phyloP scores from a whole-genome alignment of 805 yeast genomes.

The Saturnispora serradocipensis region DNA sequence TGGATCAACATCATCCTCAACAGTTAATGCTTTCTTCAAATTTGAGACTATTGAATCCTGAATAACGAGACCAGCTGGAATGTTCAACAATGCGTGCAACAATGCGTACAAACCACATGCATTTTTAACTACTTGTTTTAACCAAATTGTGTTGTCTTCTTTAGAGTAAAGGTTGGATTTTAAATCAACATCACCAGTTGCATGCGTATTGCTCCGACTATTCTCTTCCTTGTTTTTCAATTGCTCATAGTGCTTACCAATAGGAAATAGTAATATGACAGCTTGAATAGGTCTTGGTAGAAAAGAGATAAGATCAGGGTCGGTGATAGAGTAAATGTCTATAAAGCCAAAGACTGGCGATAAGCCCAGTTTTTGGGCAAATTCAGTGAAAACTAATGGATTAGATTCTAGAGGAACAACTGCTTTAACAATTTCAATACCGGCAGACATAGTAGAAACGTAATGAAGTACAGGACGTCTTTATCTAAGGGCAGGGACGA shows the following conservation, averaged over 20 bases:
- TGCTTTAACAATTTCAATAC: conserved; percentile 17
- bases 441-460: background rate
- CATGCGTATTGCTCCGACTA: conserved; percentile 7
- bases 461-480: background rate
- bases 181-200: background rate
- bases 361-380: conserved; percentile 63
- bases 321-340: conserved; percentile 81
- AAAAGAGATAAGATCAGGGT: conserved; percentile 69
- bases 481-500: too few species aligned
- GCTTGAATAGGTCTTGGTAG: conserved; percentile 77
- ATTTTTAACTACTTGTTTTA: conserved; percentile 73
- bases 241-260: conserved; percentile 52
- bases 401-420: conserved; percentile 88
- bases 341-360: conserved; percentile 50
- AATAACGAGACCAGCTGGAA: conserved; percentile 38
- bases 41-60: conserved; percentile 25
- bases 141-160: conserved; percentile 49
- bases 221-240: conserved; percentile 30
- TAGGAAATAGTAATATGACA: conserved; percentile 73
- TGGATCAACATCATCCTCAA: conserved; percentile 15
- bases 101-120: conserved; percentile 92
- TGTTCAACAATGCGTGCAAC: conserved; percentile 47
- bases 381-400: conserved; percentile 69
- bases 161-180: background rate
- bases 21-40: conserved; percentile 19